Percentiles rank a stretch among this genome's conserved stretches.
These are phyloP conservation scores for Solanum dulcamara DNA, from an alignment of 257 asterid species.

Conservation along the genomic window DNA sequence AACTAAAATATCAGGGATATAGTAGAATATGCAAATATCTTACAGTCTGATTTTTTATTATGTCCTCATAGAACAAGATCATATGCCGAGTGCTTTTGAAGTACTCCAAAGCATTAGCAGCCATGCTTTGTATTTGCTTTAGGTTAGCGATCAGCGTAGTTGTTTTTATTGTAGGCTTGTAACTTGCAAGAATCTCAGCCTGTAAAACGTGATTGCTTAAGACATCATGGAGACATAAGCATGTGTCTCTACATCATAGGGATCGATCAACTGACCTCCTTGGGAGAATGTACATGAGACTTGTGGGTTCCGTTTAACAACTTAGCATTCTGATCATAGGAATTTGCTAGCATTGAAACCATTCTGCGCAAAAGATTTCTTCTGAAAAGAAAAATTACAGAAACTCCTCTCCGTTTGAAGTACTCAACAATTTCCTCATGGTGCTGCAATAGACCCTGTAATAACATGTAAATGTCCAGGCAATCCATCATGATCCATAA, in stretches of 20 bases:
- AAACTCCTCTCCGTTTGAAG: slow-evolving; percentile 76
- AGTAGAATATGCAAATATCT: slow-evolving; percentile 7
- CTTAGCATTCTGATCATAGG: slow-evolving; percentile 81
- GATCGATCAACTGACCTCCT: slow-evolving; percentile 39
- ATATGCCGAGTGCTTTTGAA: slow-evolving; percentile 77
- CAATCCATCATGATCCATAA: not conserved
- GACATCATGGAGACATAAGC: not conserved
- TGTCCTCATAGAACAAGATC: slow-evolving; percentile 76
- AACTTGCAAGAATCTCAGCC: slow-evolving; percentile 82
- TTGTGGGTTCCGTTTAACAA: slow-evolving; percentile 91
- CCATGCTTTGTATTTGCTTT: slow-evolving; percentile 65
- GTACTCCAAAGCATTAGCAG: slow-evolving; percentile 43
- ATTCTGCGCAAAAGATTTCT: slow-evolving; percentile 76
- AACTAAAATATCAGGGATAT: not conserved
- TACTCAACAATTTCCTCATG: slow-evolving; percentile 68
- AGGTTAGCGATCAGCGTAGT: slow-evolving; percentile 47
- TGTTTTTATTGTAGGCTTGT: slow-evolving; percentile 65
- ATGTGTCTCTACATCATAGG: not conserved
- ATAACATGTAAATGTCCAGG: not conserved
- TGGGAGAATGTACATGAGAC: slow-evolving; percentile 80
- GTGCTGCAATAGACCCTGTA: slow-evolving; percentile 78
- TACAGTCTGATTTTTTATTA: slow-evolving; percentile 68
- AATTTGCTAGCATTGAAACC: slow-evolving; percentile 82
- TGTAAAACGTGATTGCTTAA: slow-evolving; percentile 15
- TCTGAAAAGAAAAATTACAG: slow-evolving; percentile 79